A percentile compares a stretch with the other conserved stretches of the same genome.
Conservation (phyloP, 1,284 basidiomycete species). For the Puccinia horiana region DNA sequence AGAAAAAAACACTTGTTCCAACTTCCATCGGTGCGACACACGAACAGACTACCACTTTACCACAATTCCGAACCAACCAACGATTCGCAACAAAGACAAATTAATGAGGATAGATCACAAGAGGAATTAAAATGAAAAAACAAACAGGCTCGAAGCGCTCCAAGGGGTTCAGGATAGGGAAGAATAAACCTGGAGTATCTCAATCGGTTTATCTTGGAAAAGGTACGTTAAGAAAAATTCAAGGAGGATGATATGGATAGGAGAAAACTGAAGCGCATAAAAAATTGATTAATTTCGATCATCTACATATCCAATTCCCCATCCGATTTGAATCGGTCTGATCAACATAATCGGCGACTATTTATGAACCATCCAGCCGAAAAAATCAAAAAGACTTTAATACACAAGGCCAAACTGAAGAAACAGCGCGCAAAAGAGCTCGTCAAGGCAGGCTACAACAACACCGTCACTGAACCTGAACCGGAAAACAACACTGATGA, state of each 20-base stretch:
- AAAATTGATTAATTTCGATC: background rate
- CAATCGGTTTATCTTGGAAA: constrained; percentile 36
- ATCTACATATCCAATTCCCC: background rate
- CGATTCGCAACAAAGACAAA: too few species aligned
- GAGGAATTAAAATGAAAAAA: background rate
- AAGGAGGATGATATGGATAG: background rate
- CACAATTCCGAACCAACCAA: too few species aligned
- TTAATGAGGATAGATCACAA: background rate
- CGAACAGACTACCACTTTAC: too few species aligned
- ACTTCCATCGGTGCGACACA: too few species aligned
- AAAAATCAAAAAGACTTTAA: constrained; percentile 45
- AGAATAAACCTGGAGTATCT: constrained; percentile 5
- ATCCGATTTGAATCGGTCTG: too few species aligned
- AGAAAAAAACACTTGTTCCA: too few species aligned
- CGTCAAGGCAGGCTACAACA: constrained; percentile 10
- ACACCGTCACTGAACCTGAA: background rate
- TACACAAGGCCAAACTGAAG: constrained; percentile 45
- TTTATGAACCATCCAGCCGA: constrained; percentile 1
- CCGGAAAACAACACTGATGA: background rate
- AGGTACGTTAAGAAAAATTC: background rate
- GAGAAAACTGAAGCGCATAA: too few species aligned
- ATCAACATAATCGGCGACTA: background rate
- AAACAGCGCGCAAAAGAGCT: constrained; percentile 46
- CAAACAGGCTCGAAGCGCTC: background rate
- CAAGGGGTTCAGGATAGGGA: constrained; percentile 32